phyloP scores from a whole-genome alignment of 2,329 filamentous ascomycete species.

The Colletotrichum lindemuthianum region DNA sequence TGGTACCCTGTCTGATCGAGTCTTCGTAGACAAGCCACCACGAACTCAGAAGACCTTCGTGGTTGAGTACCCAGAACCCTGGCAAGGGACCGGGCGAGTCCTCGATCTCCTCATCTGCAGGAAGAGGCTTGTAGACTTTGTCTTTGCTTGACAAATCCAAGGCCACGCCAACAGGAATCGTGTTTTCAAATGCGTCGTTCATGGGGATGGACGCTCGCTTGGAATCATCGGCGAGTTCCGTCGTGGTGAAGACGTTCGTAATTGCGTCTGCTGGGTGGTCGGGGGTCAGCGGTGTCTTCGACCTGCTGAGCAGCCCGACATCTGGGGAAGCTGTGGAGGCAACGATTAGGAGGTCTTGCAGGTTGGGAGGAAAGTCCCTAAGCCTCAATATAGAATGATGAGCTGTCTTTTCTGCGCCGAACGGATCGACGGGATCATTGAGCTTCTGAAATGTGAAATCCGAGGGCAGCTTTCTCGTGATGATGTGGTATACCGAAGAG shows the following conservation, averaged over 20 bases:
- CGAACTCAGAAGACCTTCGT: conserved; percentile 83
- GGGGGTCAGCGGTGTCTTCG: conserved; percentile 72
- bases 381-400: conserved; percentile 83
- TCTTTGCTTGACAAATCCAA: conserved; percentile 87
- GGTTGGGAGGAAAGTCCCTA: conserved; percentile 80
- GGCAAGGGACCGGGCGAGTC: conserved; percentile 85
- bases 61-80: conserved; percentile 84
- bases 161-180: conserved; percentile 80
- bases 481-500: conserved; percentile 80
- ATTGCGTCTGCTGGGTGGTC: conserved; percentile 68
- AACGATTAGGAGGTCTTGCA: conserved; percentile 85
- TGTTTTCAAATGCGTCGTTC: conserved; percentile 73
- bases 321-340: conserved; percentile 84
- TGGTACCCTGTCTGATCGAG: conserved; percentile 77
- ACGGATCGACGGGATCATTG: conserved; percentile 78
- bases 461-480: conserved; percentile 70
- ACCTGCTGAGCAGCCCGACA: conserved; percentile 80
- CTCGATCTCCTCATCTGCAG: conserved; percentile 78
- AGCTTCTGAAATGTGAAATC: conserved; percentile 79
- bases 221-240: conserved; percentile 77
- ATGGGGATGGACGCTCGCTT: conserved; percentile 80
- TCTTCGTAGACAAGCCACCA: conserved; percentile 97
- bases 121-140: conserved; percentile 81
- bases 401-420: conserved; percentile 72
- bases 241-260: conserved; percentile 77